phyloP scores from a whole-genome alignment of 371 early-diverging fungal species.

The Choanephora cucurbitarum region DNA sequence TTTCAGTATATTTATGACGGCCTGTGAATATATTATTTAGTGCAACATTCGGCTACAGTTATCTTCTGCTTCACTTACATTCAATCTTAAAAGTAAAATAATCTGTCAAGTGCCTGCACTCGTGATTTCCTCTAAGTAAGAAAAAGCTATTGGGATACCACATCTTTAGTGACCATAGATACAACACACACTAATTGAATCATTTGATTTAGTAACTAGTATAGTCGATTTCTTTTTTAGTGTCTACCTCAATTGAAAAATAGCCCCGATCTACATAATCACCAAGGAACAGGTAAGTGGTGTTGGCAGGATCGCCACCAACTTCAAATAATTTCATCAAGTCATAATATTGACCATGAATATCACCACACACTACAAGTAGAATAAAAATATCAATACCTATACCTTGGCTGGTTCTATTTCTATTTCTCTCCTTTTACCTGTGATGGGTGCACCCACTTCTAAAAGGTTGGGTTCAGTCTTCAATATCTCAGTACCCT shows the following conservation, averaged over 20 bases:
- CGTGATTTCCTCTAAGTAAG: constrained; percentile 98
- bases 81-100: constrained; percentile 98
- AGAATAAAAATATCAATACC: neutral
- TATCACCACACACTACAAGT: constrained; percentile 91
- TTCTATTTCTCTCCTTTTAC: neutral
- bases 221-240: neutral
- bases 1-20: constrained; percentile 93
- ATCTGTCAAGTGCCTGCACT: constrained; percentile 97
- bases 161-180: constrained; percentile 89
- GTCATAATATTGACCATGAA: constrained; percentile 99
- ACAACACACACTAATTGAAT: constrained; percentile 78
- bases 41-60: constrained; percentile 19
- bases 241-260: constrained; percentile 80
- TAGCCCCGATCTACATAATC: constrained; percentile 99
- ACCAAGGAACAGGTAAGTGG: constrained; percentile 92
- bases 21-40: constrained; percentile 48
- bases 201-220: neutral
- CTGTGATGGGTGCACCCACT: constrained; percentile 72
- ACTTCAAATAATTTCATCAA: constrained; percentile 98
- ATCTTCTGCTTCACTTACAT: constrained; percentile 65
- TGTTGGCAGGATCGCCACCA: constrained; percentile 90
- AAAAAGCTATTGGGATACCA: constrained; percentile 93
- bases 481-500: constrained; percentile 77
- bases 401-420: neutral
- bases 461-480: constrained; percentile 88